Evolutionary conservation across 768 basidiomycete species (phyloP).

Genomic region (Sutorius australiensis): DNA sequence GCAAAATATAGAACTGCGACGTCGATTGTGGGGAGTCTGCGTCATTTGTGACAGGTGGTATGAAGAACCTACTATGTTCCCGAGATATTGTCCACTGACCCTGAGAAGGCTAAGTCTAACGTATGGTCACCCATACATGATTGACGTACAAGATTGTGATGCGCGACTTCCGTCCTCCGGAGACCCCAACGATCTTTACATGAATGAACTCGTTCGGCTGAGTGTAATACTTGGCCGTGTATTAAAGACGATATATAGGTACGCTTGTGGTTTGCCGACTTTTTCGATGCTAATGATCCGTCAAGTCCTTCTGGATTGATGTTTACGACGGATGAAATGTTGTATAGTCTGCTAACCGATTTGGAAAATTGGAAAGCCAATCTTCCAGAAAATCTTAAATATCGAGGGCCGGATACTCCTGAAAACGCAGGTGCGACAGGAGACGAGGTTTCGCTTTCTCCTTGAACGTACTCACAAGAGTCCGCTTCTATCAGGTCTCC

Average conservation of each 20-base stretch:
- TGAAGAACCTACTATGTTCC: conserved; percentile 18
- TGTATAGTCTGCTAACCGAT: conserved; percentile 60
- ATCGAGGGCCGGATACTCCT: conserved; percentile 64
- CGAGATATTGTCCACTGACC: conserved; percentile 2
- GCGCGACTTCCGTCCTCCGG: conserved; percentile 88
- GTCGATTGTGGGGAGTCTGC: conserved; percentile 92
- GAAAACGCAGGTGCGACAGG: conserved; percentile 58
- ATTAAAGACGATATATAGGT: conserved; percentile 92
- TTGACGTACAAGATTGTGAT: conserved; percentile 96
- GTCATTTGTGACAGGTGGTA: conserved; percentile 94
- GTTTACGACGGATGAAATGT: conserved; percentile 76
- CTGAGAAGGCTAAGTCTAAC: conserved; percentile 71
- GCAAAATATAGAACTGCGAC: conserved; percentile 78
- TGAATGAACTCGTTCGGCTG: conserved; percentile 88
- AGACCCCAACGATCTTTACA: conserved; percentile 71
- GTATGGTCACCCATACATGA: conserved; percentile 93
- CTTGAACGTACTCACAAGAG: conserved; percentile 3
- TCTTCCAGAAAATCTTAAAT: conserved; percentile 76
- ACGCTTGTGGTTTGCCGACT: conserved; percentile 12
- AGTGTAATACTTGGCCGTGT: conserved; percentile 90
- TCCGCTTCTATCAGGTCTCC: conserved; percentile 51
- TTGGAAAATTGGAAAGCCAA: conserved; percentile 74
- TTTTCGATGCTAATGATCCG: conserved; percentile 5
- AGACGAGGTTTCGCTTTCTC: not conserved
- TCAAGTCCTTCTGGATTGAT: conserved; percentile 81